Conservation (phyloP, 2,329 filamentous ascomycete genomes). For the Fusarium nygamai region DNA sequence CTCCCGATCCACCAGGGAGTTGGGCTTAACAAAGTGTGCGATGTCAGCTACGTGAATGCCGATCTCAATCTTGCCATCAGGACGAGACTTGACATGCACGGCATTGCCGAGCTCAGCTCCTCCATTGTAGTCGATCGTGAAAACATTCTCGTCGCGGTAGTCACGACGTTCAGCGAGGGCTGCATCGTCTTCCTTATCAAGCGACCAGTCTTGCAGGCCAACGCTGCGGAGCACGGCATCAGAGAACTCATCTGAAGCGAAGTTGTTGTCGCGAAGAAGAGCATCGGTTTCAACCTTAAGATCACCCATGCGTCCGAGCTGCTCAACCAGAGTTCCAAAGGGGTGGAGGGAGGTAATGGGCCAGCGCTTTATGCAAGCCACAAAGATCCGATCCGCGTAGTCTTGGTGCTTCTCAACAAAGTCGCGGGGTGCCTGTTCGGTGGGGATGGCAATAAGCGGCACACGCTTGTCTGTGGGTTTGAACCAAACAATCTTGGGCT, state of each 20-base stretch:
- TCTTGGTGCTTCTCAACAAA: conserved; percentile 99
- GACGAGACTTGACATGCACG: conserved; percentile 86
- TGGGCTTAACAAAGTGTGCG: conserved; percentile 95
- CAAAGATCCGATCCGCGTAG: conserved; percentile 97
- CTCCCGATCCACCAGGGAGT: conserved; percentile 94
- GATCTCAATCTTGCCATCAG: conserved; percentile 89
- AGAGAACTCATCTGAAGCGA: conserved; percentile 95
- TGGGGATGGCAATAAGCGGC: conserved; percentile 96
- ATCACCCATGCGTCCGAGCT: conserved; percentile 96
- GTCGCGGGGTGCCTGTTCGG: conserved; percentile 95
- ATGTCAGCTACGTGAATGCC: conserved; percentile 96
- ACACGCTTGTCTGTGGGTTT: conserved; percentile 99
- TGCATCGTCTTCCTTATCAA: conserved; percentile 83
- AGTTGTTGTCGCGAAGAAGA: conserved; percentile 97
- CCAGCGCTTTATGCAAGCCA: conserved; percentile 99
- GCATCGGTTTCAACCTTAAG: conserved; percentile 98
- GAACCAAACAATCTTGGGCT: conserved; percentile 99
- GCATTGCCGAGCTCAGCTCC: conserved; percentile 91
- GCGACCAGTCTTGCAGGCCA: conserved; percentile 89
- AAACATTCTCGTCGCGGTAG: conserved; percentile 86
- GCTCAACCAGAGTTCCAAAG: conserved; percentile 96
- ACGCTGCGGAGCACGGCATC: conserved; percentile 95
- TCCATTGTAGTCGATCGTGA: conserved; percentile 92
- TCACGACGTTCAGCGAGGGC: conserved; percentile 81
- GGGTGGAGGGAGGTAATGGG: conserved; percentile 99